Base-by-base conservation (phyloP, 176 grass and related monocot species). In the Eragrostis nindensis region DNA sequence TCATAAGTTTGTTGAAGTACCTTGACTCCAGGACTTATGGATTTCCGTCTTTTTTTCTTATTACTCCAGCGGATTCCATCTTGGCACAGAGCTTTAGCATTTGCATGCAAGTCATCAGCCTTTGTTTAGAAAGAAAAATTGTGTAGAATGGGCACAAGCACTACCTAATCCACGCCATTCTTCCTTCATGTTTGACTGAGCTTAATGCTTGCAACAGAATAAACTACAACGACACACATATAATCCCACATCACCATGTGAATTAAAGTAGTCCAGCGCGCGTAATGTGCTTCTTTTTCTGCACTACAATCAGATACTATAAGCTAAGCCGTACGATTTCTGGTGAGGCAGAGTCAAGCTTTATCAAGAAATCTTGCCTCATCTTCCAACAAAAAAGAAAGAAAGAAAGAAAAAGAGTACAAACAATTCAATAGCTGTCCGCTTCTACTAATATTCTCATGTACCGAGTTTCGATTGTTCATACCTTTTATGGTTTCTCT, bases 21-120 rank as follows among this genome's bases (percentile, higher is more conserved):
- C 19, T 59, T 59, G 36, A 75, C n/a, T 76, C 44, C 54, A 26
- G 73, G 8, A 71, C 9, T 41, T 41, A 75, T 57, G 52, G 21
- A 24, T 16, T n/a, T 42, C 21, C 32, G n/a, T 36, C n/a, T n/a
- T n/a, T n/a, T n/a, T n/a, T n/a, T 36, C 4, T 36, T 36, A 2
- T 36, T 36, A 36, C n/a, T 36, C 32, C 1, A 2, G 4, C 32
- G 32, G 32, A 36, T 36, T 36, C 32, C 52, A 42, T 52, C 70
- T 75, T 60, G n/a, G n/a, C n/a, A 55, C 17, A 53, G 69, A 15
- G 15, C n/a, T 40, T 60, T 1, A 17, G 19, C 21, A 29, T 71
- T 30, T 71, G 14, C 69, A 52, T 72, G 69, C 69, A 43, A 52
- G 70, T 32, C 47, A 30, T 36, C 8, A 36, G 18, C 26, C 6